These are phyloP conservation scores for Colletotrichum orchidophilum DNA, from an alignment of 2,329 filamentous ascomycete species.

Conservation along the genomic window DNA sequence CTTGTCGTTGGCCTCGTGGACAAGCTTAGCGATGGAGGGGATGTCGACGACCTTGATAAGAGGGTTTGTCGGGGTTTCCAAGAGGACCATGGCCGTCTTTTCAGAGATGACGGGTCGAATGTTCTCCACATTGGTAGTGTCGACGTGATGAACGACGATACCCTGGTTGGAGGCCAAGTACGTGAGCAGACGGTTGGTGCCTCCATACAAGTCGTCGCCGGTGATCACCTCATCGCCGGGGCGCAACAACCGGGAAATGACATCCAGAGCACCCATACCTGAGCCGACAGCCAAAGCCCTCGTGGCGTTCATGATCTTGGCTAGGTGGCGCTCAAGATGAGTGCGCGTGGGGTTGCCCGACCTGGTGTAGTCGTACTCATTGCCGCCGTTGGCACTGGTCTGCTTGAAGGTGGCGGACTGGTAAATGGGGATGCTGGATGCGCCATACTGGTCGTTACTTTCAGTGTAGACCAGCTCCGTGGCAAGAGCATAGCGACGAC, in stretches of 20 bases:
- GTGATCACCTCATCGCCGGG: constrained; percentile 98
- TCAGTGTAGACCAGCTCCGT: constrained; percentile 98
- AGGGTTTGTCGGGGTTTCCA: constrained; percentile 97
- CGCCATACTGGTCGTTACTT: constrained; percentile 94
- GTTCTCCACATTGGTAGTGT: constrained; percentile 82
- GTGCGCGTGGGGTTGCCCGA: constrained; percentile 97
- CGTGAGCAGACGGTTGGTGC: constrained; percentile 91
- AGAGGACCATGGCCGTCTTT: constrained; percentile 93
- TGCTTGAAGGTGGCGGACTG: constrained; percentile 99
- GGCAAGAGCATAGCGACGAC: constrained; percentile 86
- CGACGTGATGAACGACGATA: constrained; percentile 94
- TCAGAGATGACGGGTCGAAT: constrained; percentile 75
- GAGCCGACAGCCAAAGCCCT: constrained; percentile 93
- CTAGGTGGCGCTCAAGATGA: constrained; percentile 93
- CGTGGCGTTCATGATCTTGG: constrained; percentile 98
- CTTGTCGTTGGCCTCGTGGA: constrained; percentile 80
- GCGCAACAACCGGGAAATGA: constrained; percentile 89
- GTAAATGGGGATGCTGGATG: constrained; percentile 96
- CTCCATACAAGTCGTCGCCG: constrained; percentile 95
- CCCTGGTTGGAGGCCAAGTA: constrained; percentile 90
- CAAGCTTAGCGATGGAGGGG: constrained; percentile 76
- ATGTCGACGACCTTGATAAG: constrained; percentile 98
- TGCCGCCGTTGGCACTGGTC: constrained; percentile 77
- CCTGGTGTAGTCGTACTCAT: constrained; percentile 97
- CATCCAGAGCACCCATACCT: constrained; percentile 96